Evolutionary conservation across 164 flowering plant genomes (phyloP).

Genomic region (Hamamelis virginiana): DNA sequence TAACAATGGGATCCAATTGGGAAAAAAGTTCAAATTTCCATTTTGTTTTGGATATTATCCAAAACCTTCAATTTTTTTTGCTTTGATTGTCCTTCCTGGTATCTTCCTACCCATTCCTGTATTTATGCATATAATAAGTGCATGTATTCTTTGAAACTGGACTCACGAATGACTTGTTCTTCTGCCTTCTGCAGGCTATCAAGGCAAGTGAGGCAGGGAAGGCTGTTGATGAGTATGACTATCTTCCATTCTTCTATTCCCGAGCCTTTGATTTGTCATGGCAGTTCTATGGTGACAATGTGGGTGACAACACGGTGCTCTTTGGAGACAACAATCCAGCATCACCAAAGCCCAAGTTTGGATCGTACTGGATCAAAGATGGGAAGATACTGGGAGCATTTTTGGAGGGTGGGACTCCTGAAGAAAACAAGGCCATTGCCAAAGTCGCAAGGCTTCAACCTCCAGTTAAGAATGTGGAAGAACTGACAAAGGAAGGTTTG

Average conservation of each 20-base stretch:
- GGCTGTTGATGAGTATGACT: constrained; percentile 74
- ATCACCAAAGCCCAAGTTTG: constrained; percentile 71
- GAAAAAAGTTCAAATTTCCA: too few relatives aligned
- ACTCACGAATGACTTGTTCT: not conserved
- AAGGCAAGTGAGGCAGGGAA: constrained; percentile 82
- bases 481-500: constrained; percentile 66
- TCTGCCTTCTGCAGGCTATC: constrained; percentile 56
- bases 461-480: constrained; percentile 50
- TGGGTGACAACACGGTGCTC: constrained; percentile 73
- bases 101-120: too few relatives aligned
- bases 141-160: too few relatives aligned
- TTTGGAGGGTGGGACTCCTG: constrained; percentile 91
- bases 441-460: constrained; percentile 86
- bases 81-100: too few relatives aligned
- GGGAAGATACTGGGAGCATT: constrained; percentile 89
- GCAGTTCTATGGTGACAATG: constrained; percentile 99
- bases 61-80: too few relatives aligned
- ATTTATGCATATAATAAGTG: too few relatives aligned
- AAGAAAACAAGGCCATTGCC: constrained; percentile 93
- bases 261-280: constrained; percentile 88
- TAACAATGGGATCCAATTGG: too few relatives aligned
- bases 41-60: too few relatives aligned
- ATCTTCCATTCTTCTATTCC: constrained; percentile 95
- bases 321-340: constrained; percentile 81
- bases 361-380: constrained; percentile 92